Base-by-base conservation (phyloP, 164 flowering plant genomes). In the Magnolia officinalis region DNA sequence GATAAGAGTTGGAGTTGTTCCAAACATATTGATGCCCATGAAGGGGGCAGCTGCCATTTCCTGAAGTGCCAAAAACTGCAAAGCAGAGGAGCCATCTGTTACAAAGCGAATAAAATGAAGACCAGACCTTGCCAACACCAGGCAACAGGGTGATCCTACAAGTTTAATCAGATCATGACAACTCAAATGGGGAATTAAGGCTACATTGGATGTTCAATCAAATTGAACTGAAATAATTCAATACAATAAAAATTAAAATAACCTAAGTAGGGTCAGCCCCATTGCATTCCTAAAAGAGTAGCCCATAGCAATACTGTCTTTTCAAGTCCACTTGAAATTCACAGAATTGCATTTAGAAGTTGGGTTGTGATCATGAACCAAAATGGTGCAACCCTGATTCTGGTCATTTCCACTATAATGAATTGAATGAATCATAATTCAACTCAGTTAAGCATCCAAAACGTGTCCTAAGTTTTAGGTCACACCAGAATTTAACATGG, bases 1-100 rank as follows among this genome's bases (percentile, higher is more conserved):
- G 89, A 73, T 82, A 84, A 8, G 93, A 78, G 80, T 81, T 83
- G 21, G 86, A 78, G 76, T 84, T 88, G 18, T 74, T 82, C 98
- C 97, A 90, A 67, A 83, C 63, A 74, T 78, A 84, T 61, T 85
- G 92, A 77, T 84, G 91, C 31, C 90, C 90, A 80, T 79, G 87
- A 76, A 81, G 82, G 50, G 91, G 80, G 76, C 81, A 81, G 77
- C 85, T 83, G 72, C 88, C 89, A 85, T 85, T 93, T 74, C 90
- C 91, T 82, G 94, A 72, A 75, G 92, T 81, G 55, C 82, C 88
- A 81, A 85, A 86, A 75, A 81, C 94, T 90, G 83, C 14, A 26
- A 70, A 80, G 81, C 64, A 77, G 74, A 68, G 50, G n/a, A 68
- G 29, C n/a, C 7, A 68, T 31, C 29, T 11, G 50, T 68, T 31